These are phyloP conservation scores for Cutaneotrichosporon sp. DNA, from an alignment of 1,284 basidiomycete species.

Conservation along the genomic window DNA sequence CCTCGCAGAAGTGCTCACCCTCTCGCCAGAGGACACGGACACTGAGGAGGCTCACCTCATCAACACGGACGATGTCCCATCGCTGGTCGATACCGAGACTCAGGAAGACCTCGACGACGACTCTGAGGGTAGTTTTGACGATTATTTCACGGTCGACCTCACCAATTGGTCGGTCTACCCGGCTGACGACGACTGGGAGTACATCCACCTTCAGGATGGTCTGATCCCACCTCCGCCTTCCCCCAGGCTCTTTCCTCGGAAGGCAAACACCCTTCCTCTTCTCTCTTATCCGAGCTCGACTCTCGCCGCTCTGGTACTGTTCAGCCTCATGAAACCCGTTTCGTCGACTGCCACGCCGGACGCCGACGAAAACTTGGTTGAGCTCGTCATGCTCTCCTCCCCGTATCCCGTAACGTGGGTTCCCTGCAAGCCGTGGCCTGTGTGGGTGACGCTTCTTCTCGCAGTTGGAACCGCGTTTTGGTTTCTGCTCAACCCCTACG, in stretches of 20 bases:
- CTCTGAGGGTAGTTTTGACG: not conserved
- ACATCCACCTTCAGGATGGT: not conserved
- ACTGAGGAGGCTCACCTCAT: not conserved
- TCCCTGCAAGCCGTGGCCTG: not conserved
- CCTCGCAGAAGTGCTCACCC: not conserved
- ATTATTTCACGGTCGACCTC: not conserved
- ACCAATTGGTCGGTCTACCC: no score
- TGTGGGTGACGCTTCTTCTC: not conserved
- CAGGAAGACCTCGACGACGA: not conserved
- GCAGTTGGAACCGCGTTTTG: not conserved
- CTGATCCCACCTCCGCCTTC: not conserved
- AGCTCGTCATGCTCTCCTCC: not conserved
- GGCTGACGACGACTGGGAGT: not conserved
- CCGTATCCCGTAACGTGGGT: not conserved
- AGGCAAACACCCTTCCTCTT: not conserved
- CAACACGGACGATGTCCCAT: not conserved
- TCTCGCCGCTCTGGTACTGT: not conserved
- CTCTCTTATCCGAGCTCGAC: not conserved
- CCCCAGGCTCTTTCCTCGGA: not conserved
- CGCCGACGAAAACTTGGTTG: not conserved
- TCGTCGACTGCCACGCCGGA: not conserved
- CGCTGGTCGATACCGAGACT: no score
- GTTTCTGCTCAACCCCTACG: not conserved
- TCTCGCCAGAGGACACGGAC: not conserved
- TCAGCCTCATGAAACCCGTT: not conserved